Evolutionary conservation across 768 basidiomycete genomes (phyloP), one percentile per base, ranked within the genome.

Genomic region (Trametes cingulata): DNA sequence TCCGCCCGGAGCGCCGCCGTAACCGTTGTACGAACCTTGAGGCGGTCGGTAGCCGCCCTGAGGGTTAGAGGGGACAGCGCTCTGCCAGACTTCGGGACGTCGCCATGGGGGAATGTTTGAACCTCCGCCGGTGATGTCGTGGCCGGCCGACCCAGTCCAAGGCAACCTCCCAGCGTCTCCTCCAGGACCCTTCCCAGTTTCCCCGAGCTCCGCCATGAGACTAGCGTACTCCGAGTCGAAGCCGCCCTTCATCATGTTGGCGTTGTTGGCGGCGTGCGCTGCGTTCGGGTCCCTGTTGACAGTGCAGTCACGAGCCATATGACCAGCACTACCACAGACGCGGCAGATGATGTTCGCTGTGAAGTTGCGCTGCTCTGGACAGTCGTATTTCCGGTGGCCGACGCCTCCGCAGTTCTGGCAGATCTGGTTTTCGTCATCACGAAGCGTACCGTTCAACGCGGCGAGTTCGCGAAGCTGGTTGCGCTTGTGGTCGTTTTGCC

Each of bases 291-390:
- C 92, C 71, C 87, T 93, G 76, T 93, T 91, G 71, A 92, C 90
- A 47, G 93, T 91, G 74, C 96, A 98, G 77, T 98, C 96, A 67
- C 95, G 88, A 50, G 95, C 96, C 96, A 99, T 98, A 77, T 98
- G 96, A 37, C 97, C 96, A 40, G 95, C 94, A 69, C 93, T 95
- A 62, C 96, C 96, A 74, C 97, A 99, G 69, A 95, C 86, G 71
- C 94, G 95, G 82, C 97, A 99, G 72, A 98, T 96, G 79, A 99
- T 95, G 80, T 96, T 96, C 78, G 97, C 97, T 67, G 93, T 95
- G 78, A 95, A 98, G 79, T 97, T 97, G 74, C 91, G 88, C 75
- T 97, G 93, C 77, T 98, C 93, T 17, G 95, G 95, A 74, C 97
- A 99, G 75, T 98, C 97, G 78, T 94, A 98, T 85, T 98, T 95